Conservation (phyloP, 2,329 filamentous ascomycete species). For the Camptophora hylomeconis region DNA sequence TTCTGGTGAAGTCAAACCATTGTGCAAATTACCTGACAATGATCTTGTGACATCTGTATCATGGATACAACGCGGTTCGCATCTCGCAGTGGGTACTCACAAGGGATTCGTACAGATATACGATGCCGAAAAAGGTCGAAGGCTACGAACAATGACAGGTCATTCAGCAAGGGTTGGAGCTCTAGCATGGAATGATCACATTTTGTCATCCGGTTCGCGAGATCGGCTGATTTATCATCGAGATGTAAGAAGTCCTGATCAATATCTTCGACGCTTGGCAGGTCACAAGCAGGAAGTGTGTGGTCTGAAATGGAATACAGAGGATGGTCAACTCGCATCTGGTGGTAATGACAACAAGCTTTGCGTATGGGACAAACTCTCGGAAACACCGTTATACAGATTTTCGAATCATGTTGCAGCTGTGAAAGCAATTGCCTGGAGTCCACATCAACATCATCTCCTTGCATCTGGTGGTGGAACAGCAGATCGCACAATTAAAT, state of each 20-base stretch:
- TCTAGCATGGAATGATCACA: conserved; percentile 95
- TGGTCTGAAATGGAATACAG: conserved; percentile 90
- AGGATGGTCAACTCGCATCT: conserved; percentile 86
- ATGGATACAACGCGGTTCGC: conserved; percentile 95
- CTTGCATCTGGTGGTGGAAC: conserved; percentile 94
- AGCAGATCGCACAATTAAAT: conserved; percentile 90
- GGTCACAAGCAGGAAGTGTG: conserved; percentile 98
- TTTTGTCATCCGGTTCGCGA: conserved; percentile 85
- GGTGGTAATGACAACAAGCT: conserved; percentile 98
- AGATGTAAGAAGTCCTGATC: conserved; percentile 83
- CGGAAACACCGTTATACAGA: conserved; percentile 82
- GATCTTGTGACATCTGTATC: conserved; percentile 94
- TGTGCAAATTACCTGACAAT: conserved; percentile 73
- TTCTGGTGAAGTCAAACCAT: conserved; percentile 78
- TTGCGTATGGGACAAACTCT: conserved; percentile 95
- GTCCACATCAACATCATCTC: conserved; percentile 83
- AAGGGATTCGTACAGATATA: conserved; percentile 95
- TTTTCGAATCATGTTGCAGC: conserved; percentile 92
- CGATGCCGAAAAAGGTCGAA: conserved; percentile 78
- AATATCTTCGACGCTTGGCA: conserved; percentile 73
- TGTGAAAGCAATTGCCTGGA: conserved; percentile 97
- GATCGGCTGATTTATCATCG: conserved; percentile 91
- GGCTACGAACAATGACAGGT: conserved; percentile 89
- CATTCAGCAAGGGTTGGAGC: conserved; percentile 88
- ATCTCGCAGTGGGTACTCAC: conserved; percentile 86